These are phyloP conservation scores for Rhynchosporium graminicola DNA, from an alignment of 2,329 filamentous ascomycete genomes.

Conservation along the genomic window DNA sequence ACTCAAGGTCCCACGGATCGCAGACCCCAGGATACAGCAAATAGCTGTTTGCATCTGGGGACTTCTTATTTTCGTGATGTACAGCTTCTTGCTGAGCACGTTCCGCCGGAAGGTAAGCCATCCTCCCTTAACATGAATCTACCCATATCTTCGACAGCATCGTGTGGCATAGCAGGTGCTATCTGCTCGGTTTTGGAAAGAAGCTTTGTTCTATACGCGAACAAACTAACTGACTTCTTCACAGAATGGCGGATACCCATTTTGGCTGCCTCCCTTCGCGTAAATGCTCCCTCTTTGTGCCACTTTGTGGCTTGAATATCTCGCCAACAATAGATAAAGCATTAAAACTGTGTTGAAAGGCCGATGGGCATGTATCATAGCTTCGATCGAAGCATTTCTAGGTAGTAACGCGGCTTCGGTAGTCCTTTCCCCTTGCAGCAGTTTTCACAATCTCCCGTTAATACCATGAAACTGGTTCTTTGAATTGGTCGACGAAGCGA, in stretches of 20 bases:
- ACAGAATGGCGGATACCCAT: slow-evolving; percentile 96
- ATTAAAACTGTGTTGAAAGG: slow-evolving; percentile 10
- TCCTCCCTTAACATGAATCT: background rate
- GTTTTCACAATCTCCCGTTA: background rate
- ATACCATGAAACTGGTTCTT: no score
- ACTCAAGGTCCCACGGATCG: slow-evolving; percentile 87
- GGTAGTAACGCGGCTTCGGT: background rate
- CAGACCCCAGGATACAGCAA: slow-evolving; percentile 75
- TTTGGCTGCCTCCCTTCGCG: slow-evolving; percentile 84
- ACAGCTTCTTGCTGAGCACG: slow-evolving; percentile 91
- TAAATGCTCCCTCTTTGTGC: slow-evolving; percentile 25
- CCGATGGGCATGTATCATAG: slow-evolving; percentile 18
- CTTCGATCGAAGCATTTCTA: background rate
- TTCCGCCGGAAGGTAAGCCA: slow-evolving; percentile 74
- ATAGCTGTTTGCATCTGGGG: slow-evolving; percentile 80
- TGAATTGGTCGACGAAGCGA: no score
- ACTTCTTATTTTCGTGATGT: slow-evolving; percentile 74
- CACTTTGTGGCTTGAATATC: background rate
- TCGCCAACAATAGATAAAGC: background rate
- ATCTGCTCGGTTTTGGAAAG: background rate
- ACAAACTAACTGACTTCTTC: slow-evolving; percentile 67
- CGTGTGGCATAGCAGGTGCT: background rate
- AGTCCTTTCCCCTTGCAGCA: background rate
- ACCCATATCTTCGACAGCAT: background rate
- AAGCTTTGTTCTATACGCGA: background rate